These are phyloP conservation scores for Ettlia oleoabundans DNA, from an alignment of 139 green algal species.

Conservation along the genomic window DNA sequence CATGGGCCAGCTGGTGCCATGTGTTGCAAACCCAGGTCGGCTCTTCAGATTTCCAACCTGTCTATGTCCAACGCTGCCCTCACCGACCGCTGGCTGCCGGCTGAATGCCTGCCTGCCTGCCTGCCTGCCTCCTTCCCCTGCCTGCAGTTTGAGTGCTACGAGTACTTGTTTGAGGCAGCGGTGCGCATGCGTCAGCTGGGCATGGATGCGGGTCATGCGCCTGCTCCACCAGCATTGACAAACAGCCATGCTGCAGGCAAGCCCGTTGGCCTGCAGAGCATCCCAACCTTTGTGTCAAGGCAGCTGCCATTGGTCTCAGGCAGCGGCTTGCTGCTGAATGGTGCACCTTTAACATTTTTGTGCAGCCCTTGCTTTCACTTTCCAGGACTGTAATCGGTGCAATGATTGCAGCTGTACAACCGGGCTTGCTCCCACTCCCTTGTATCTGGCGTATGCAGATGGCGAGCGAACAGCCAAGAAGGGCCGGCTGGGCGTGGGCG, in stretches of 20 bases:
- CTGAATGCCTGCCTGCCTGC: not conserved
- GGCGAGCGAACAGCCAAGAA: slow-evolving; percentile 29
- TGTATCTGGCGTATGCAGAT: not conserved
- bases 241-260: slow-evolving; percentile 36
- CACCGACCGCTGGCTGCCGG: no score
- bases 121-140: no score
- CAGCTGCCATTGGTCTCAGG: not conserved
- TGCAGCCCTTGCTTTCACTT: no score
- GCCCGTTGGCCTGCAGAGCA: no score
- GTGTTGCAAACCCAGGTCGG: not conserved
- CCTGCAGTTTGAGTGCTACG: slow-evolving; percentile 94
- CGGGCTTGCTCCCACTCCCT: no score
- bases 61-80: no score
- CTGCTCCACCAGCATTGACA: slow-evolving; percentile 16
- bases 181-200: slow-evolving; percentile 82
- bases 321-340: not conserved
- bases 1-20: not conserved
- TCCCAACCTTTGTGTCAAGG: no score
- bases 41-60: no score
- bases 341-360: not conserved
- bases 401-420: no score
- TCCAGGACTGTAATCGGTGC: no score
- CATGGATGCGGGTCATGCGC: slow-evolving; percentile 64
- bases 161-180: slow-evolving; percentile 95
- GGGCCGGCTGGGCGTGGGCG: not conserved